Percentiles rank a stretch among this genome's conserved stretches.
Conservation (phyloP, 345 rosid species). For the Murraya koenigii region DNA sequence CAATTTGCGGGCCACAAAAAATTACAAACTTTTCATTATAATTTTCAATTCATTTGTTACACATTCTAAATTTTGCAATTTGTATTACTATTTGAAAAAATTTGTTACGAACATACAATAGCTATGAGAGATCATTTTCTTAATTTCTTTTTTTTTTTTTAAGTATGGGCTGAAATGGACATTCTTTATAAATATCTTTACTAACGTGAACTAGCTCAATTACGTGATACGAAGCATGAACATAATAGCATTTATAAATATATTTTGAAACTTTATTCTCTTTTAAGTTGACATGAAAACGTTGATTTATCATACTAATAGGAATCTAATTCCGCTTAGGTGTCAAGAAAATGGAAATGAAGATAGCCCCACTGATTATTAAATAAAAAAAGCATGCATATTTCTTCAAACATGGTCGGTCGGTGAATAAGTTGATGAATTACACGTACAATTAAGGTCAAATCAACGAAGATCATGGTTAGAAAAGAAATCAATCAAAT, state of each 20-base stretch:
- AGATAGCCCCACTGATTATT: slow-evolving; percentile 5
- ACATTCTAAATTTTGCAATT: too few species aligned
- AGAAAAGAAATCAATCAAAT: background rate
- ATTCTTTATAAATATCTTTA: background rate
- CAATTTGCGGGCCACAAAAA: too few species aligned
- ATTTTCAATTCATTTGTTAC: too few species aligned
- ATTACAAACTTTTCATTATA: too few species aligned
- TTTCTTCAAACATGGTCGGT: slow-evolving; percentile 17
- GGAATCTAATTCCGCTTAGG: slow-evolving; percentile 30
- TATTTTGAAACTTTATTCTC: too few species aligned
- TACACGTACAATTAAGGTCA: background rate
- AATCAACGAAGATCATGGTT: background rate
- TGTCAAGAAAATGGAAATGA: slow-evolving; percentile 5
- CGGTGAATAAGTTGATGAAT: background rate
- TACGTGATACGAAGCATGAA: background rate
- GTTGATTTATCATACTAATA: background rate
- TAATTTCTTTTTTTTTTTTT: too few species aligned
- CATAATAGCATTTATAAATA: background rate
- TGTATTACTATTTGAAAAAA: too few species aligned
- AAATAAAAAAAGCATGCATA: background rate
- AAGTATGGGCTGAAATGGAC: too few species aligned
- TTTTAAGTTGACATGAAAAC: background rate
- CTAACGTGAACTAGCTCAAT: background rate
- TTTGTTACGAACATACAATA: too few species aligned
- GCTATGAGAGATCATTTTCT: too few species aligned